Evolutionary conservation across 73 alveolate species (phyloP).

Genomic region (Paramecium sexaurelia): DNA sequence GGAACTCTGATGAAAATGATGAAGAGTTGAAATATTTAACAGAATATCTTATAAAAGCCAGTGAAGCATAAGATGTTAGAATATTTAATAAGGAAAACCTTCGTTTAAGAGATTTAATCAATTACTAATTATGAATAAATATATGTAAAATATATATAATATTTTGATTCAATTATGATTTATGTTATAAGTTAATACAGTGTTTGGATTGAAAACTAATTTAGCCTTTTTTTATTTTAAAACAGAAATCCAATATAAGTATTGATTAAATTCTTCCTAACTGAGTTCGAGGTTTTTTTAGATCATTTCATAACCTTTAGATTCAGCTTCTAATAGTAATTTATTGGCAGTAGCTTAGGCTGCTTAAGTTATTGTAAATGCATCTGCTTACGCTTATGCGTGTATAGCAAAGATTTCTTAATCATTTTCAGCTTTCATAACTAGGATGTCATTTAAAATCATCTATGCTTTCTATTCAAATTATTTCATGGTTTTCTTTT

Average conservation of each 20-base stretch:
- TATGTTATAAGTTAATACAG: slow-evolving; percentile 33
- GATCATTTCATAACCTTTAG: background rate
- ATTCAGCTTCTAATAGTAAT: slow-evolving; percentile 67
- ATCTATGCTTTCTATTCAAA: slow-evolving; percentile 60
- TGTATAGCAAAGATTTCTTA: slow-evolving; percentile 56
- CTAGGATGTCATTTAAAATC: slow-evolving; percentile 58
- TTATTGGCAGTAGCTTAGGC: slow-evolving; percentile 56
- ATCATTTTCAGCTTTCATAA: slow-evolving; percentile 63
- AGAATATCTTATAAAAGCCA: slow-evolving; percentile 65
- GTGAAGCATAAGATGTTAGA: slow-evolving; percentile 66
- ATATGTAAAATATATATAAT: background rate
- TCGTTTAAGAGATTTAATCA: slow-evolving; percentile 36
- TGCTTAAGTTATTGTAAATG: slow-evolving; percentile 31
- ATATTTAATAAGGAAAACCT: slow-evolving; percentile 54
- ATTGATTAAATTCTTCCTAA: slow-evolving; percentile 54
- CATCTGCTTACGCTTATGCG: slow-evolving; percentile 63
- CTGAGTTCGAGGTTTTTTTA: background rate
- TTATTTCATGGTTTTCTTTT: slow-evolving; percentile 58
- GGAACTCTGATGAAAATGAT: slow-evolving; percentile 76
- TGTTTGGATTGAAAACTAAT: slow-evolving; percentile 17
- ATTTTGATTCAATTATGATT: slow-evolving; percentile 12
- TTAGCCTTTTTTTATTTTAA: slow-evolving; percentile 58
- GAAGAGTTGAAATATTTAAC: slow-evolving; percentile 73
- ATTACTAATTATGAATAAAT: slow-evolving; percentile 3
- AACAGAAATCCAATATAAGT: slow-evolving; percentile 51